phyloP scores from a whole-genome alignment of 164 flowering plant species.

The Vitis riparia region DNA sequence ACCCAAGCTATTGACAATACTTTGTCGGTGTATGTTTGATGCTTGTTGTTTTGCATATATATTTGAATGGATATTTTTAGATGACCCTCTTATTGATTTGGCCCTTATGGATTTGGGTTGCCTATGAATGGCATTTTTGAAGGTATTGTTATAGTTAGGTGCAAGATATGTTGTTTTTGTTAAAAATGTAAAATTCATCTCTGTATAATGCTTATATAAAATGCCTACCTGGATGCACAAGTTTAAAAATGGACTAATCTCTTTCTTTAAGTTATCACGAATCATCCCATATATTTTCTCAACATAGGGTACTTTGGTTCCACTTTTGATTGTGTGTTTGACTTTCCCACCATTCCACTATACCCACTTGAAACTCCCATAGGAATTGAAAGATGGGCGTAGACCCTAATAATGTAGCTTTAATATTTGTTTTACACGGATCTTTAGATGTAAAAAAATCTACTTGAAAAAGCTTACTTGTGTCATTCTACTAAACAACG shows the following conservation, averaged over 20 bases:
- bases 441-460: background rate
- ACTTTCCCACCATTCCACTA: constrained; percentile 74
- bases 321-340: constrained; percentile 47
- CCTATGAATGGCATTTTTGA: constrained; percentile 36
- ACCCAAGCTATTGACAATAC: constrained; percentile 57
- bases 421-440: background rate
- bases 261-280: constrained; percentile 82
- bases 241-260: constrained; percentile 61
- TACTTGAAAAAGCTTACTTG: constrained; percentile 61
- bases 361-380: constrained; percentile 69
- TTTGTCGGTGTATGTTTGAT: constrained; percentile 70
- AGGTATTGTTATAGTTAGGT: constrained; percentile 9
- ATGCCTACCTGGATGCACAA: constrained; percentile 73
- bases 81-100: constrained; percentile 61
- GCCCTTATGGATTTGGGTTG: constrained; percentile 62
- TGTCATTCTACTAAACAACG: constrained; percentile 73
- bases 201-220: background rate
- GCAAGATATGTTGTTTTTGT: background rate
- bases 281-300: constrained; percentile 88
- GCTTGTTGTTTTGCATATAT: constrained; percentile 66
- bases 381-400: constrained; percentile 37
- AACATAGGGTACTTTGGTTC: constrained; percentile 85
- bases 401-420: constrained; percentile 44
- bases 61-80: constrained; percentile 59
- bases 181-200: background rate